These are phyloP conservation scores for Albatrellus sp. DNA, from an alignment of 1,284 basidiomycete genomes.

Conservation along the genomic window DNA sequence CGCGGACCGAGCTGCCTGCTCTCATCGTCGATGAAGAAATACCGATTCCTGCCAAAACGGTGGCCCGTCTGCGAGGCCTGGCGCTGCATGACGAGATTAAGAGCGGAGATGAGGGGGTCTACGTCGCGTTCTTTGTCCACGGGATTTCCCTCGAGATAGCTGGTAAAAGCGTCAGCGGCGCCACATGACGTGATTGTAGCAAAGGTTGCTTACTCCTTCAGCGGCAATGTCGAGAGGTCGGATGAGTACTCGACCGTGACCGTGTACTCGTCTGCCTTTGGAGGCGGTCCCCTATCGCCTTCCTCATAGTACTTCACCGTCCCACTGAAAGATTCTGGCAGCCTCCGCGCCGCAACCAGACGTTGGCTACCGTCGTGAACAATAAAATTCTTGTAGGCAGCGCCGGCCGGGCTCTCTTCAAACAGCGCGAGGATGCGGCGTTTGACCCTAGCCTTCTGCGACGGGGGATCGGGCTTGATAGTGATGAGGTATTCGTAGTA, in stretches of 20 bases:
- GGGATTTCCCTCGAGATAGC: constrained; percentile 30
- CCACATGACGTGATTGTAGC: not conserved
- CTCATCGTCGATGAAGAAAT: constrained; percentile 37
- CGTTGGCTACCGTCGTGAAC: constrained; percentile 53
- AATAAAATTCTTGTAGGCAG: constrained; percentile 29
- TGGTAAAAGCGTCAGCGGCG: constrained; percentile 1
- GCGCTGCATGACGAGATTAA: constrained; percentile 55
- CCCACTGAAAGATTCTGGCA: constrained; percentile 46
- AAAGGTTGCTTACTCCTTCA: constrained; percentile 34
- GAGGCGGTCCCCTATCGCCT: constrained; percentile 29
- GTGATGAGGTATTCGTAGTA: constrained; percentile 52
- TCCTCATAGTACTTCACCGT: constrained; percentile 41
- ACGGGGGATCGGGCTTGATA: constrained; percentile 37
- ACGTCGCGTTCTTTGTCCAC: constrained; percentile 26
- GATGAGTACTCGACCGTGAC: constrained; percentile 36
- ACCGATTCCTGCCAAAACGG: constrained; percentile 47
- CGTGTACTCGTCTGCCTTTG: constrained; percentile 34
- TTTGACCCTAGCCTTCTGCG: constrained; percentile 34
- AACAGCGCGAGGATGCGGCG: constrained; percentile 46
- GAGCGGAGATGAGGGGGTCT: constrained; percentile 42
- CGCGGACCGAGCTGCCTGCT: constrained; percentile 28
- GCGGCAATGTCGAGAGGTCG: constrained; percentile 28
- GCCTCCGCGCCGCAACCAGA: constrained; percentile 38
- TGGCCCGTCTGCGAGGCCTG: constrained; percentile 40
- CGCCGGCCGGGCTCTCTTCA: constrained; percentile 31